Base-by-base conservation (phyloP, 2,329 filamentous ascomycete species). In the Geoglossum cookeanum region DNA sequence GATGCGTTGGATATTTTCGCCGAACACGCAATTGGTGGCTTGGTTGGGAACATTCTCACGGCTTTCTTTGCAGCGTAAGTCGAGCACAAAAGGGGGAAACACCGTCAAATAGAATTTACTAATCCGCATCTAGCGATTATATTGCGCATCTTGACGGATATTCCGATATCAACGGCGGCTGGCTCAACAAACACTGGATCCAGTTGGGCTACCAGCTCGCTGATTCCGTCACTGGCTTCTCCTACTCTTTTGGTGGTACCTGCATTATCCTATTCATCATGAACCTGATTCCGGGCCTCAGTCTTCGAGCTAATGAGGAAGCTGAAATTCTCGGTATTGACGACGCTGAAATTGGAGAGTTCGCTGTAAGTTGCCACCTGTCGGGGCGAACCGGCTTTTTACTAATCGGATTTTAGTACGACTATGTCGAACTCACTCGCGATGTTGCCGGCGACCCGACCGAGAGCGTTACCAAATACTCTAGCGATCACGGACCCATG, bases 1-100 rank as follows among this genome's bases (percentile, higher is more conserved):
- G 88, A 94, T 64, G 86, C 87, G 3, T 78, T 94, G 56, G 88
- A 94, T 69, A 94, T 92, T 68, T 92, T 91, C 65, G 87, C 87
- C 22, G 86, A 89, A 9, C 87, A 92, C 67, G 85, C 76, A 54
- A 75, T 92, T 55, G 87, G 87, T 55, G 87, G 87, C 51, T 68
- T 91, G 13, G 81, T 89, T 55, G 87, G 87, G 58, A 91, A 91
- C 67, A 75, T 91, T 58, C 74, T 83, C 62, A 92, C 87, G 2
- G 87, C 77, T 37, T 82, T 94, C 69, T 94, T 94, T 66, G 88
- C 88, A 58, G 83, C 85, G 74, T 78, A 71, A 70, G 75, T 70
- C 22, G 9, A 33, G 17, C 32, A 13, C 27, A 3, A 17, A 37
- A 4, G 7, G 37, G 7, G 9, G 7, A 8, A 15, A 13, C 15